Evolutionary conservation across 2,329 filamentous ascomycete species (phyloP), one percentile per base, ranked within the genome.

Genomic region (Colletotrichum chrysophilum): DNA sequence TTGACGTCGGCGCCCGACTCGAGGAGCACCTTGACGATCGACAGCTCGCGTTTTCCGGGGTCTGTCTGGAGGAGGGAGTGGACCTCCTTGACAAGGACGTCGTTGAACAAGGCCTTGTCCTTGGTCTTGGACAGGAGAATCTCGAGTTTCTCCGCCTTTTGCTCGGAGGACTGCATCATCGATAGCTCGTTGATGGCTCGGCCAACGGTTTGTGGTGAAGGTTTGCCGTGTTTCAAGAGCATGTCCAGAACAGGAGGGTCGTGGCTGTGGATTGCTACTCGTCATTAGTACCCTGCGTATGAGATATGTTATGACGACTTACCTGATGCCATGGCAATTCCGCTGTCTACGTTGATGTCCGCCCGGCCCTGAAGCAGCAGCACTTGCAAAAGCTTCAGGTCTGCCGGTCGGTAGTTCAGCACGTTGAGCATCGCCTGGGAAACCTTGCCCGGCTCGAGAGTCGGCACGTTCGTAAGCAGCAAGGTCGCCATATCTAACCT

Each of bases 1-100:
- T 92, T 91, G n/a, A 91, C 83, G 62, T 91, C 87, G 3, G 90
- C 91, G 1, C 90, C 89, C 2, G 87, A 84, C 2, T 85, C 83
- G 2, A 93, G 79, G 0, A 92, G 84, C 1, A 85, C 81, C 70
- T 86, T 85, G 38, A 91, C 74, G 1, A 88, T 85, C 3, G 86
- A 83, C 7, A 89, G 80, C 2, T 85, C 85, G 5, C 87, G 85
- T 13, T 85, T 80, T 2, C 83, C 80, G 1, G 81, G 80, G 0
- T 81, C 83, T 4, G 83, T 82, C 70, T 86, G 82, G 12, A 89
- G 80, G 5, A 89, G 79, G 3, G 83, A 84, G 58, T 88, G 85
- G 6, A 91, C 87, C 78, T 92, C 91, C 18, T 87, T 85, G 13
- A 88, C 84, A 1, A 92, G 84, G 3, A 90, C 80, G 5, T 84